Percentiles rank a stretch among this genome's conserved stretches.
Conservation (phyloP, 495 filamentous ascomycete species). For the Oidiodendron maius region DNA sequence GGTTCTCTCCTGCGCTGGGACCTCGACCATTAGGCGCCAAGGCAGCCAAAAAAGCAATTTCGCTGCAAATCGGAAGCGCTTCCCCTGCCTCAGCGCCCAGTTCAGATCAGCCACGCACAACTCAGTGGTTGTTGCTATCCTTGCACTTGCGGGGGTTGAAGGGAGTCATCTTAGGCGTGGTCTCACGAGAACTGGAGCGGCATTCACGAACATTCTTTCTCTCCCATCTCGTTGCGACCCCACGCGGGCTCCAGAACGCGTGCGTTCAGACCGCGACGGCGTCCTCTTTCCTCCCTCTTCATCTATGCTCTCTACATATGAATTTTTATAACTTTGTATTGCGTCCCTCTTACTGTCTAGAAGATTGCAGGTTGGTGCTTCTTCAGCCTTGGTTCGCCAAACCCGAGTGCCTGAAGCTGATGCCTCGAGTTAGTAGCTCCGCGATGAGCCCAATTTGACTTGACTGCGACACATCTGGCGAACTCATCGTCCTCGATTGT, state of each 20-base stretch:
- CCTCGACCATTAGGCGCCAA: conserved; percentile 9
- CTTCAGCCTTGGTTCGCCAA: background rate
- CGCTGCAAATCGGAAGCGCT: background rate
- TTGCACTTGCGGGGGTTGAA: background rate
- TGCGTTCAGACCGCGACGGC: background rate
- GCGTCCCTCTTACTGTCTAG: no score
- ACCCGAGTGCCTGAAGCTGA: conserved; percentile 3
- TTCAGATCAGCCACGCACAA: no score
- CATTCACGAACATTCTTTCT: background rate
- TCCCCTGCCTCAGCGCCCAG: background rate
- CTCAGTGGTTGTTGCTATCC: no score
- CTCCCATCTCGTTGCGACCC: conserved; percentile 9
- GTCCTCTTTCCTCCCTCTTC: conserved; percentile 6
- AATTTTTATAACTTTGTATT: no score
- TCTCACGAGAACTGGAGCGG: background rate
- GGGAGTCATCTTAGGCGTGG: conserved; percentile 14
- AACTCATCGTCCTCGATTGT: background rate
- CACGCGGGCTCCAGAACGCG: conserved; percentile 9
- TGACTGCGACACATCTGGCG: conserved; percentile 18
- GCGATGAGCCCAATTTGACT: conserved; percentile 17
- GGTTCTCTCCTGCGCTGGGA: background rate
- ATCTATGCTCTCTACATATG: no score
- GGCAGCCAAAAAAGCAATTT: conserved; percentile 2
- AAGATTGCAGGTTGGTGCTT: background rate
- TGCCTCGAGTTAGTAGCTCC: conserved; percentile 9